A percentile compares a stretch with the other conserved stretches of the same genome.
Evolutionary conservation across 495 filamentous ascomycete genomes (phyloP).

Genomic region (Cercophora scortea): DNA sequence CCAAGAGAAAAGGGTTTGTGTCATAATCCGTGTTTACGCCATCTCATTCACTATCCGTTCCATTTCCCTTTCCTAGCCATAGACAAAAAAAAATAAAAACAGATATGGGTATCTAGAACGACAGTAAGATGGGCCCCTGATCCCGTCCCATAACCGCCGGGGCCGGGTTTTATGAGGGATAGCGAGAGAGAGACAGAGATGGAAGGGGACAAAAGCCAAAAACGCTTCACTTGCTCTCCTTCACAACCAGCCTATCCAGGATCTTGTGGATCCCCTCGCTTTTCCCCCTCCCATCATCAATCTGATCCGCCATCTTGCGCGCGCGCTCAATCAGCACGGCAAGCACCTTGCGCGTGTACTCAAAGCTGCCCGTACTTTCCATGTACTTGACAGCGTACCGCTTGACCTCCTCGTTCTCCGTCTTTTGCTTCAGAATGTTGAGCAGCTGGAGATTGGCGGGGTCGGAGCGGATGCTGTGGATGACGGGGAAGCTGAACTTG

Average conservation of each 20-base stretch:
- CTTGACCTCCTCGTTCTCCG: conserved; percentile 81
- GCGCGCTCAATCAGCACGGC: conserved; percentile 58
- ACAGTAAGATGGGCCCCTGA: no score
- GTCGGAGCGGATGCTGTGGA: conserved; percentile 83
- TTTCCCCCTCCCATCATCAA: conserved; percentile 48
- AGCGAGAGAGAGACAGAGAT: no score
- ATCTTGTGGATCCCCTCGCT: conserved; percentile 41
- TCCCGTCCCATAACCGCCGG: no score
- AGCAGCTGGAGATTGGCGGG: conserved; percentile 73
- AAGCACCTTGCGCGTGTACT: conserved; percentile 70
- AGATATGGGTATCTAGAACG: no score
- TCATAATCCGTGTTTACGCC: no score
- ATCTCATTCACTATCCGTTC: no score
- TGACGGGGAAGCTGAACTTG: conserved; percentile 96
- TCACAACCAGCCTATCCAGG: conserved; percentile 33
- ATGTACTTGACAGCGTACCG: conserved; percentile 86
- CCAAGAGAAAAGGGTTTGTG: no score
- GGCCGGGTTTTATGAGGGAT: no score
- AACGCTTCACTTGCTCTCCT: no score
- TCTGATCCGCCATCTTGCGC: conserved; percentile 54
- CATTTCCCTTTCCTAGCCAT: no score
- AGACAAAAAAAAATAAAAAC: no score
- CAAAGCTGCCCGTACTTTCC: conserved; percentile 82
- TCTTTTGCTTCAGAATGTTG: conserved; percentile 88
- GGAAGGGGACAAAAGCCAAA: no score